phyloP scores from a whole-genome alignment of 352 stramenopile species.

The Pythium plurisporium region DNA sequence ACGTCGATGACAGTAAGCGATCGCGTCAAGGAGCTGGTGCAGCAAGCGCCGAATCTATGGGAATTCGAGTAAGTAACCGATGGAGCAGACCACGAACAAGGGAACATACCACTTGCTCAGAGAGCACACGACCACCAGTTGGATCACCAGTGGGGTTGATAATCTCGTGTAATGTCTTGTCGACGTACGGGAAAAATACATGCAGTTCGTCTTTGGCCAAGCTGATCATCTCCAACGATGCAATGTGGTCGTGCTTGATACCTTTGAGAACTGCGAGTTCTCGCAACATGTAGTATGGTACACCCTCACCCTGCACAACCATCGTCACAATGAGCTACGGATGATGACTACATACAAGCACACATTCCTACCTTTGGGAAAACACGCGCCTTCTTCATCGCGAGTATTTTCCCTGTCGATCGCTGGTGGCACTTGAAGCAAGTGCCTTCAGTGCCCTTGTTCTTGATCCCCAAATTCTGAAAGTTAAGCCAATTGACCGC shows the following conservation, averaged over 20 bases:
- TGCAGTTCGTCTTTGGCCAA: slow-evolving; percentile 84
- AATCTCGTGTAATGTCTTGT: slow-evolving; percentile 88
- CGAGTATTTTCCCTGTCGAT: slow-evolving; percentile 78
- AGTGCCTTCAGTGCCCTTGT: slow-evolving; percentile 86
- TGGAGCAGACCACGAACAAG: not conserved
- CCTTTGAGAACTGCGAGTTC: slow-evolving; percentile 86
- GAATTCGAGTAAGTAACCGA: not conserved
- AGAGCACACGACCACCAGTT: slow-evolving; percentile 65
- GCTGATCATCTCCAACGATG: slow-evolving; percentile 83
- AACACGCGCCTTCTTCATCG: slow-evolving; percentile 86
- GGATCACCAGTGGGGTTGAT: slow-evolving; percentile 87
- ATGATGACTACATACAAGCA: not conserved
- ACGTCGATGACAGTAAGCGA: slow-evolving; percentile 85
- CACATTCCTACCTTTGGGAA: slow-evolving; percentile 67
- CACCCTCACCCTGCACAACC: slow-evolving; percentile 69
- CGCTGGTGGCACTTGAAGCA: slow-evolving; percentile 87
- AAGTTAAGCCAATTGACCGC: slow-evolving; percentile 87
- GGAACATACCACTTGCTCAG: slow-evolving; percentile 61
- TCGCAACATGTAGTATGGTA: slow-evolving; percentile 92
- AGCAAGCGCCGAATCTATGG: slow-evolving; percentile 69
- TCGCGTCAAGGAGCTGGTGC: slow-evolving; percentile 83
- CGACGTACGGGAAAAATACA: slow-evolving; percentile 89
- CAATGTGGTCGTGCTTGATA: slow-evolving; percentile 87
- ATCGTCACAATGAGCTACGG: not conserved
- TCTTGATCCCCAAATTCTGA: slow-evolving; percentile 86